These are phyloP conservation scores for Starmerella tilneyi DNA, from an alignment of 805 yeast species.

Conservation along the genomic window DNA sequence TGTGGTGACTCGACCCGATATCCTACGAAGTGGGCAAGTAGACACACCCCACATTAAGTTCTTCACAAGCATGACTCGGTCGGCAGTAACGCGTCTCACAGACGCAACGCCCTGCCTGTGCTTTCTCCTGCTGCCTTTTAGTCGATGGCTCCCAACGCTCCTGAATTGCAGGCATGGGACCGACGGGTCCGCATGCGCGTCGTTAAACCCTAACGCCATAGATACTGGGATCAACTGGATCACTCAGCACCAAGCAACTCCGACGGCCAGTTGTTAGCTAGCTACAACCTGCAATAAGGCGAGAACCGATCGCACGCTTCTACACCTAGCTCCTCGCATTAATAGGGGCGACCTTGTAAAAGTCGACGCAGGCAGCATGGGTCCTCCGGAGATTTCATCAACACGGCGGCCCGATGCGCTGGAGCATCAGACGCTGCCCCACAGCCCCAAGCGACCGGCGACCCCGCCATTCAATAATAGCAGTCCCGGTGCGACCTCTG, in stretches of 20 bases:
- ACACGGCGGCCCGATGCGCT: neutral
- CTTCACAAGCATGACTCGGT: no score
- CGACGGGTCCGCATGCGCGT: neutral
- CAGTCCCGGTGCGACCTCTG: conserved; percentile 2
- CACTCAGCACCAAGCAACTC: conserved; percentile 7
- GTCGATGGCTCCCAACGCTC: neutral
- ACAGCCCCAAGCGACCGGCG: neutral
- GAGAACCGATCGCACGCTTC: no score
- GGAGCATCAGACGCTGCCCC: neutral
- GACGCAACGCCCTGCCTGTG: no score
- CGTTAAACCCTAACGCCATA: neutral
- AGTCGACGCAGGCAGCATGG: neutral
- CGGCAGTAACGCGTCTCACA: no score
- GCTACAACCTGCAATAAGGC: neutral
- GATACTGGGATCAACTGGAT: neutral
- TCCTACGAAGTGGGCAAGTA: no score
- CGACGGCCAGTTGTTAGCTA: neutral
- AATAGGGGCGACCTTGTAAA: neutral
- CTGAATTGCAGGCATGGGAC: neutral
- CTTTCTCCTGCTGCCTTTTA: neutral
- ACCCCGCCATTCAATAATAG: neutral
- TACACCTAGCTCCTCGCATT: no score
- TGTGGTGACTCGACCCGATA: no score
- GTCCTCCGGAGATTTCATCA: neutral
- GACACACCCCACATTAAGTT: no score